Evolutionary conservation across 2,329 filamentous ascomycete species (phyloP), one percentile per base, ranked within the genome.

Genomic region (Calonectria hongkongensis): DNA sequence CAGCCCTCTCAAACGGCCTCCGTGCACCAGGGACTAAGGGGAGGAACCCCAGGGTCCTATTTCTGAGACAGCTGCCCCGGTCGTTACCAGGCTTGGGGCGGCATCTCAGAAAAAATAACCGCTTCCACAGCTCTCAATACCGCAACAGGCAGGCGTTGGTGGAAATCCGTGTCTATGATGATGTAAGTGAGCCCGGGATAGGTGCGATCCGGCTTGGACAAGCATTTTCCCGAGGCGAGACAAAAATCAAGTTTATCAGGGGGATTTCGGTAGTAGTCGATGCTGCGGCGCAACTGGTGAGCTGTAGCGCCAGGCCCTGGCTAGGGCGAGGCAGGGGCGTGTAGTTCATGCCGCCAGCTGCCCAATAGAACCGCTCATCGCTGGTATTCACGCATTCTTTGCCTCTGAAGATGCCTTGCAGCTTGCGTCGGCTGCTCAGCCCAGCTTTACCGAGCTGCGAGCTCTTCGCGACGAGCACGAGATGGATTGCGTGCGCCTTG

Each of bases 51-150:
- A 73, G 78, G 76, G 75, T 72, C 72, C 78, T 75, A 71, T 27
- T 73, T 75, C 73, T 79, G 74, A 79, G 78, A 79, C 78, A 79
- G 70, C 48, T 66, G 65, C 54, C 70, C 69, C 50, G 65, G 65
- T 58, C 65, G 47, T 68, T 60, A 64, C 71, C 69, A 62, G 70
- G 73, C 74, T 71, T 71, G 75, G 68, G 68, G 73, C 71, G 62
- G 73, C 74, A 66, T 79, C 66, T 74, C 70, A 79, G 77, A 67
- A 76, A 73, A 79, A 79, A 77, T 73, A 65, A 73, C 72, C 69
- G 72, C 75, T 71, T 73, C 75, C 76, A 78, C 78, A 15, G 54
- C 63, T 39, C 39, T 47, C 71, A 54, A 45, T 65, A 63, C 71
- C 54, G 67, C 78, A 71, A 78, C 78, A 74, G 69, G 68, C 56